Evolutionary conservation across 2,329 filamentous ascomycete species (phyloP).

Genomic region (Reticulascus tulasneorum): DNA sequence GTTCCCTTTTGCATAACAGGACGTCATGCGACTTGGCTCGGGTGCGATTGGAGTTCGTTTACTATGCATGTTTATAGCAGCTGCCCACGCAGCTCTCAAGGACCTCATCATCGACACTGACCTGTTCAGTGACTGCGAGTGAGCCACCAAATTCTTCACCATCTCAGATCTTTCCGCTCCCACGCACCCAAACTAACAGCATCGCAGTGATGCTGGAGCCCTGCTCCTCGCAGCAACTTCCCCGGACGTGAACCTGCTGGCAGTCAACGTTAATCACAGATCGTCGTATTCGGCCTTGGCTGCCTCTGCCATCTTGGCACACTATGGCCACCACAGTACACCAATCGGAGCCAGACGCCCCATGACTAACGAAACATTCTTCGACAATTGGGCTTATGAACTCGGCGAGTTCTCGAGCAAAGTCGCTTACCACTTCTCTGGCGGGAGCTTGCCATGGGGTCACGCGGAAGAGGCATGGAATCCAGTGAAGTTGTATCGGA

Average conservation of each 20-base stretch:
- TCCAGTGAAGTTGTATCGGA: constrained; percentile 41
- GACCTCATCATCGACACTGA: constrained; percentile 44
- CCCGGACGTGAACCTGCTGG: constrained; percentile 30
- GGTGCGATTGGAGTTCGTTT: too few species aligned
- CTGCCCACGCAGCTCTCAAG: constrained; percentile 17
- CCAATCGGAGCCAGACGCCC: constrained; percentile 36
- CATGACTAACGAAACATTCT: constrained; percentile 36
- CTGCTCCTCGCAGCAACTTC: constrained; percentile 37
- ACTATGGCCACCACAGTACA: constrained; percentile 31
- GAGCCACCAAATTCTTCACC: constrained; percentile 10
- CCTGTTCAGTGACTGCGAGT: constrained; percentile 44
- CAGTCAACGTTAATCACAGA: constrained; percentile 36
- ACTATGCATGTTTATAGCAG: too few species aligned
- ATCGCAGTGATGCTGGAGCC: constrained; percentile 34
- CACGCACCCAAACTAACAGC: neutral
- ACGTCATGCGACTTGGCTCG: too few species aligned
- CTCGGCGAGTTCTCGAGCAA: constrained; percentile 43
- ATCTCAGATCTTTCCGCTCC: neutral
- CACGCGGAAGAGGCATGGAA: constrained; percentile 32
- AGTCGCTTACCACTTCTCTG: constrained; percentile 36
- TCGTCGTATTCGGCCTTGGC: constrained; percentile 37
- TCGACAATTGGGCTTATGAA: constrained; percentile 34
- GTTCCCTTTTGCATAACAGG: too few species aligned
- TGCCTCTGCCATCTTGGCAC: constrained; percentile 32
- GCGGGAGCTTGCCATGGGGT: constrained; percentile 31